These are phyloP conservation scores for Coccinonectria pachysandricola DNA, from an alignment of 2,329 filamentous ascomycete genomes.

Conservation along the genomic window DNA sequence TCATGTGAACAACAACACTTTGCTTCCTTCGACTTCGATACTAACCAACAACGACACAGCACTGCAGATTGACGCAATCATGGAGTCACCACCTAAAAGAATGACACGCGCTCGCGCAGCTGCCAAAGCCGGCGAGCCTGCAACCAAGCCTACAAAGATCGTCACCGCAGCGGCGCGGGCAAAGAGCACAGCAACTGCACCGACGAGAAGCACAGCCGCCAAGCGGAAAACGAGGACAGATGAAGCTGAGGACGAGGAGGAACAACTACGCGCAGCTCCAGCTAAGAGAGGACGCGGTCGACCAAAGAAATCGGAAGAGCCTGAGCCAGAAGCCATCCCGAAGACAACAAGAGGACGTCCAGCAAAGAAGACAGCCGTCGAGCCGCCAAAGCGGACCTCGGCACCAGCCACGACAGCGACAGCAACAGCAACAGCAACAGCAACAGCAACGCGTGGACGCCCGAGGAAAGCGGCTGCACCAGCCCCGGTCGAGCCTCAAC, in stretches of 20 bases:
- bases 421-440: too few species aligned
- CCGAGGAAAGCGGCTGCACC: conserved; percentile 29
- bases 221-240: conserved; percentile 45
- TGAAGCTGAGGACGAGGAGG: conserved; percentile 37
- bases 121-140: conserved; percentile 29
- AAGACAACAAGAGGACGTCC: conserved; percentile 21
- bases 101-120: conserved; percentile 43
- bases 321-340: conserved; percentile 11
- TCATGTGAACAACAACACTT: conserved; percentile 20
- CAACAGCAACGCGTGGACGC: conserved; percentile 34
- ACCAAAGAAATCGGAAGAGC: conserved; percentile 30
- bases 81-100: conserved; percentile 51
- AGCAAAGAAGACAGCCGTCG: conserved; percentile 17
- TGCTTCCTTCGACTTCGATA: too few species aligned
- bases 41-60: too few species aligned
- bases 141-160: conserved; percentile 32
- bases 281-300: conserved; percentile 30
- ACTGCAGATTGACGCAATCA: too few species aligned
- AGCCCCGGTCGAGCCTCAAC: conserved; percentile 10
- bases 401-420: conserved; percentile 22
- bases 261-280: conserved; percentile 21
- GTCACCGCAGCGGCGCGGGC: conserved; percentile 40
- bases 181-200: conserved; percentile 27
- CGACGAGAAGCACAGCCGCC: conserved; percentile 25
- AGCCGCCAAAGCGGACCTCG: conserved; percentile 13